Conservation (phyloP, 2,329 filamentous ascomycete genomes). For the Trichoderma gracile region DNA sequence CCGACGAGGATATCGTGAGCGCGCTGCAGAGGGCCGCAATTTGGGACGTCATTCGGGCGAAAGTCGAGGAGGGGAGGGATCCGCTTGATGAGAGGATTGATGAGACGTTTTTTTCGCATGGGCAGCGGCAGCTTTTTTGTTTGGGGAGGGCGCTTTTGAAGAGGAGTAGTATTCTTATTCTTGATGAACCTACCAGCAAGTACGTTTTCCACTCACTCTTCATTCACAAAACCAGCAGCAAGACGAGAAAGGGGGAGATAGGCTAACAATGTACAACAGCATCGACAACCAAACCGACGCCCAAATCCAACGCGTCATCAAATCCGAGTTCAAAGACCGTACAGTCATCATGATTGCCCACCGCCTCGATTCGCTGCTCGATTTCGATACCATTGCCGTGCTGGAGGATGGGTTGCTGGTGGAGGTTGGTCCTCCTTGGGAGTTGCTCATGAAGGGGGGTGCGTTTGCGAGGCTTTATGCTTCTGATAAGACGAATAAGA, state of each 20-base stretch:
- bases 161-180: constrained; percentile 33
- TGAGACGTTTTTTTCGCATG: constrained; percentile 41
- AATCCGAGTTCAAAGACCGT: constrained; percentile 35
- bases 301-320: constrained; percentile 36
- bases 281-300: constrained; percentile 37
- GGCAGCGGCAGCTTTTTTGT: constrained; percentile 39
- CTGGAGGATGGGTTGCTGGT: constrained; percentile 36
- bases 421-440: constrained; percentile 35
- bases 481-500: constrained; percentile 31
- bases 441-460: constrained; percentile 31
- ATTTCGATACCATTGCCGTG: constrained; percentile 40
- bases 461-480: constrained; percentile 33
- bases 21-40: constrained; percentile 52
- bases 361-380: constrained; percentile 37
- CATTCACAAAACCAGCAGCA: not conserved
- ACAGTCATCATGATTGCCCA: constrained; percentile 42
- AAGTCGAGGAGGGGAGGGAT: constrained; percentile 33
- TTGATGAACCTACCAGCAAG: constrained; percentile 47
- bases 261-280: constrained; percentile 23
- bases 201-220: constrained; percentile 25
- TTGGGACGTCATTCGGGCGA: constrained; percentile 44
- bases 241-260: not conserved
- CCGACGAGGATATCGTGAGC: constrained; percentile 45
- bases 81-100: constrained; percentile 40
- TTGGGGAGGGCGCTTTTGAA: constrained; percentile 38